Base-by-base conservation (phyloP, 306 rosid genomes). In the Alnus glutinosa region DNA sequence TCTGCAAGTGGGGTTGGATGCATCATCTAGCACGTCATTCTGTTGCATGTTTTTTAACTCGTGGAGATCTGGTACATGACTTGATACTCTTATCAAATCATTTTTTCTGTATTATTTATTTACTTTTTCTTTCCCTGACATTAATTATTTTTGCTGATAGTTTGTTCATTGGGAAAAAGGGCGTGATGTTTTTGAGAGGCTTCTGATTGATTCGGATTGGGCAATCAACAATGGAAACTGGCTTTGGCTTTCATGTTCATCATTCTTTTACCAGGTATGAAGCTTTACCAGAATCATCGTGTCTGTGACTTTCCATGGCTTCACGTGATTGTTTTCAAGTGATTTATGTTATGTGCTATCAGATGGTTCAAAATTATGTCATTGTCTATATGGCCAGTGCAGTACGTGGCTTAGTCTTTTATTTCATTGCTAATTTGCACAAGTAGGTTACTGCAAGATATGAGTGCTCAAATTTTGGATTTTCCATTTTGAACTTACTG, bases 161-260 rank as follows among this genome's bases (percentile, higher is more conserved):
- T 94, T 92, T 84, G 81, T 89, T 79, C 98, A 92, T 57, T 92
- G 98, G 97, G 97, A 92, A 82, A 92, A 91, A 85, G 98, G 98
- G 57, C 97, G 97, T 19, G 93, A 94, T 58, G 92, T 94, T 55
- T 94, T 94, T 66, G 98, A 86, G 83, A 89, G 98, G 88, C 98
- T 94, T 82, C 89, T 94, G 79, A 89, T 94, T 73, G 98, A 92
- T 89, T 91, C 98, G 62, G 98, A 94, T 76, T 94, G 97, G 98
- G 93, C 97, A 52, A 89, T 94, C 79, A 94, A 91, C 87, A 92
- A 91, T 79, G 98, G 95, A 55, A 94, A 94, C 86, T 94, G 98
- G 98, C 78, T 91, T 79, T 94, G 98, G 98, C 94, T 94, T 68
- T 94, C 97, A 2, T 94, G 98, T 80, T 94, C 98, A 19, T 89